Evolutionary conservation across 1,139 yeast species (phyloP), one percentile per base, ranked within the genome.

Genomic region (Zygosaccharomyces sapae): DNA sequence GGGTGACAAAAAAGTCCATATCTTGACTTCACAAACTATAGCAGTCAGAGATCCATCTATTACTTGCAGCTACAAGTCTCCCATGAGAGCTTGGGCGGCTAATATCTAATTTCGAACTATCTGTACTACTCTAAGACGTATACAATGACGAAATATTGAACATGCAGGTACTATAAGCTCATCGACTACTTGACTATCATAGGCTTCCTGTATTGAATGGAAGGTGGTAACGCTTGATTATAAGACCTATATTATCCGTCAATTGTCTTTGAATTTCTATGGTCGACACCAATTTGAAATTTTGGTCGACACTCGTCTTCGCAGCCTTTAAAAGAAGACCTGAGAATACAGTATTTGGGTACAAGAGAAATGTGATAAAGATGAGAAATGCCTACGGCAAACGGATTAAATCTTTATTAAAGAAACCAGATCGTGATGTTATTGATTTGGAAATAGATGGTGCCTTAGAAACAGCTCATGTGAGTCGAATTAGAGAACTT

Each of bases 291-390:
- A 9, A 30, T 18, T 25, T 35, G 19, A 39, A 33, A 9, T 40
- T 33, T 33, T 55, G 57, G 57, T 19, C 45, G 10, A 38, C 47
- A 7, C 29, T 54, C 30, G 41, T 53, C 12, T 53, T 50, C 33
- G 48, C 46, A n/a, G 41, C 51, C 5, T 33, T 52, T 13, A 47
- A 56, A 40, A 51, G 57, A 29, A 38, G 47, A 24, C 48, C 59
- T 4, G 18, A 31, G 5, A 46, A 51, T 5, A 50, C 45, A 27
- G 47, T 49, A n/a, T 54, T 44, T 36, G 41, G 44, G 22, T 55
- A 50, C 44, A 49, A 41, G 36, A 19, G 42, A 43, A 55, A 48
- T 37, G 43, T 50, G 7, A 47, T 49, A 25, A 41, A 35, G 24
- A 43, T 50, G 38, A 45, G 43, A 37, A 43, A 20, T 12, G 39